Evolutionary conservation across 2,329 filamentous ascomycete genomes (phyloP).

Genomic region (Cytospora leucostoma): DNA sequence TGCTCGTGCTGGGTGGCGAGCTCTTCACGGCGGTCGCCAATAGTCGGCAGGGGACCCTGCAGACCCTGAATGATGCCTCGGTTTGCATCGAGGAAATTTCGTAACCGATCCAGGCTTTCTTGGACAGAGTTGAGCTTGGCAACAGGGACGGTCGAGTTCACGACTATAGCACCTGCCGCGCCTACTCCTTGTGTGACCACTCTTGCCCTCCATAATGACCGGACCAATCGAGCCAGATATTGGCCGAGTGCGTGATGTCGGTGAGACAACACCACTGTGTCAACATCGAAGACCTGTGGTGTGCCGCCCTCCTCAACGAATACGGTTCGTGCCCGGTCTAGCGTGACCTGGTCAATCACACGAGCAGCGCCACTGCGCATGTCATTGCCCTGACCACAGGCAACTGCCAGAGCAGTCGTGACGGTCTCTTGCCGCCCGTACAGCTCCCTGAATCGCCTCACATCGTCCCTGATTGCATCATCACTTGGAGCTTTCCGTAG

Average conservation of each 20-base stretch:
- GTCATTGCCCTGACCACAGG: conserved; percentile 89
- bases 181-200: conserved; percentile 62
- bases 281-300: conserved; percentile 77
- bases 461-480: conserved; percentile 78
- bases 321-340: conserved; percentile 80
- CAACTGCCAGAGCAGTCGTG: conserved; percentile 88
- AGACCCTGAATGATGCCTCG: conserved; percentile 90
- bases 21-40: conserved; percentile 83
- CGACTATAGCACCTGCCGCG: conserved; percentile 60
- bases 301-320: conserved; percentile 94
- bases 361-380: conserved; percentile 69
- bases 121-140: conserved; percentile 76
- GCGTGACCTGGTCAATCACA: conserved; percentile 79
- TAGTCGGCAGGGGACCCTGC: conserved; percentile 80
- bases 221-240: conserved; percentile 84
- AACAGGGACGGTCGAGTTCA: conserved; percentile 67
- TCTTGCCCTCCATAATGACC: conserved; percentile 81
- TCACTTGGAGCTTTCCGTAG: conserved; percentile 73
- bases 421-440: conserved; percentile 90
- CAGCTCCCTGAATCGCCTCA: conserved; percentile 78
- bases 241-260: conserved; percentile 85
- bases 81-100: conserved; percentile 84
- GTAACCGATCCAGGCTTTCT: conserved; percentile 74
- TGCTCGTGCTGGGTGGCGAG: conserved; percentile 92
- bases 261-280: conserved; percentile 83